A percentile compares a stretch with the other conserved stretches of the same genome.
Evolutionary conservation across 2,329 filamentous ascomycete species (phyloP).

Genomic region (Ceratocystis ficicola): DNA sequence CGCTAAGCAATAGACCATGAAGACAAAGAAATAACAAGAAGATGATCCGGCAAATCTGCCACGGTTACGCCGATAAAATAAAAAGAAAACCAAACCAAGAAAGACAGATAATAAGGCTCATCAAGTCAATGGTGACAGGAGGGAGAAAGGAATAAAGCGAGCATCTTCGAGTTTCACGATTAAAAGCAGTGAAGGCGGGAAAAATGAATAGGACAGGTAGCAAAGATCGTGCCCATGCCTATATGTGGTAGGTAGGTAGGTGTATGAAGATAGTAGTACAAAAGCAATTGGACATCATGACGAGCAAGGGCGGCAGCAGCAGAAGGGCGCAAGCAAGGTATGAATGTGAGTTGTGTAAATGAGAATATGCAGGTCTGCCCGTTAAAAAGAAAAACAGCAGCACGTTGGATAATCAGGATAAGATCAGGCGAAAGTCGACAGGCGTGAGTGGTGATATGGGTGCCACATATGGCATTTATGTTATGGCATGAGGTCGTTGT

Average conservation of each 20-base stretch:
- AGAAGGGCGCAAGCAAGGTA: neutral
- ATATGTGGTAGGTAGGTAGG: too few species aligned
- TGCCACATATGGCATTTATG: too few species aligned
- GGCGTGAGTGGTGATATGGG: too few species aligned
- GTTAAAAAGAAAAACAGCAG: neutral
- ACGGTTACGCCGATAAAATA: conserved; percentile 1
- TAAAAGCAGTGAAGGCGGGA: neutral
- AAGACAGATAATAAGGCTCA: neutral
- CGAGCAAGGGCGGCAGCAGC: conserved; percentile 8
- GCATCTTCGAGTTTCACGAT: neutral
- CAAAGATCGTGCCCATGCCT: too few species aligned
- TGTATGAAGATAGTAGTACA: conserved; percentile 19
- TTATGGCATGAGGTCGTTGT: too few species aligned
- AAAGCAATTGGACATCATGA: conserved; percentile 17
- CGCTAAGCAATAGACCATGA: conserved; percentile 9
- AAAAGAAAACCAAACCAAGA: neutral
- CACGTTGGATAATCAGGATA: conserved; percentile 5
- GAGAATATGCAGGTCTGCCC: neutral
- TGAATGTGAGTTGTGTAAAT: neutral
- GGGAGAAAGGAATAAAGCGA: neutral
- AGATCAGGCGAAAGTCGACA: neutral
- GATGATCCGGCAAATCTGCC: neutral
- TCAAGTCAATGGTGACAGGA: neutral
- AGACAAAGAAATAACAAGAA: conserved; percentile 5
- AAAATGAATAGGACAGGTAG: neutral